Conservation (phyloP, 169 alveolate genomes). For the Pseudocohnilembus persalinus region DNA sequence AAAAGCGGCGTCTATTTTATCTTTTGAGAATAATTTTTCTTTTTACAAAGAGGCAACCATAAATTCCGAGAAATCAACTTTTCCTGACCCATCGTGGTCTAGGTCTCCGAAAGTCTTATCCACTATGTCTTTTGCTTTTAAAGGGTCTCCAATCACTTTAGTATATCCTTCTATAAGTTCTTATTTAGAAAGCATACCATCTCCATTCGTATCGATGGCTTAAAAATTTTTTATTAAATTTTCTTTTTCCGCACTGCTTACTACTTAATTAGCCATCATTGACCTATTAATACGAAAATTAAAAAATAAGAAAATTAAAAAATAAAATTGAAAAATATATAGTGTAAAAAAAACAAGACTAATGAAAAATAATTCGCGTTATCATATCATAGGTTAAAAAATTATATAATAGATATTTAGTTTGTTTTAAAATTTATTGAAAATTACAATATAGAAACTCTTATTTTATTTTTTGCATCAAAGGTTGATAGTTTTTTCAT, state of each 20-base stretch:
- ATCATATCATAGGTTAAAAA: background rate
- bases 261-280: conserved; percentile 46
- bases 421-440: no score
- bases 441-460: conserved; percentile 17
- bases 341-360: no score
- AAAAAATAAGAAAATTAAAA: no score
- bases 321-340: no score
- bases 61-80: conserved; percentile 33
- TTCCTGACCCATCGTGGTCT: conserved; percentile 46
- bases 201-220: conserved; percentile 47
- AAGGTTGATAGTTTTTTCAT: conserved; percentile 2
- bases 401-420: background rate
- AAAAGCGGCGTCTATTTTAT: conserved; percentile 34
- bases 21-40: conserved; percentile 27
- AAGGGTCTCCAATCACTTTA: conserved; percentile 24
- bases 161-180: conserved; percentile 39
- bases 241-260: conserved; percentile 27
- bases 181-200: conserved; percentile 43
- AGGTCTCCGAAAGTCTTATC: conserved; percentile 25
- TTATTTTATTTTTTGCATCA: conserved; percentile 13
- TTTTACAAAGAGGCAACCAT: conserved; percentile 27
- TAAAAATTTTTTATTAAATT: conserved; percentile 29
- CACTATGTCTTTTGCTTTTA: conserved; percentile 41
- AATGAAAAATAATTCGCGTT: no score
- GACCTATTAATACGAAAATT: background rate